Base-by-base conservation (phyloP, 192 early-diverging fungal genomes). In the Coemansia sp. region DNA sequence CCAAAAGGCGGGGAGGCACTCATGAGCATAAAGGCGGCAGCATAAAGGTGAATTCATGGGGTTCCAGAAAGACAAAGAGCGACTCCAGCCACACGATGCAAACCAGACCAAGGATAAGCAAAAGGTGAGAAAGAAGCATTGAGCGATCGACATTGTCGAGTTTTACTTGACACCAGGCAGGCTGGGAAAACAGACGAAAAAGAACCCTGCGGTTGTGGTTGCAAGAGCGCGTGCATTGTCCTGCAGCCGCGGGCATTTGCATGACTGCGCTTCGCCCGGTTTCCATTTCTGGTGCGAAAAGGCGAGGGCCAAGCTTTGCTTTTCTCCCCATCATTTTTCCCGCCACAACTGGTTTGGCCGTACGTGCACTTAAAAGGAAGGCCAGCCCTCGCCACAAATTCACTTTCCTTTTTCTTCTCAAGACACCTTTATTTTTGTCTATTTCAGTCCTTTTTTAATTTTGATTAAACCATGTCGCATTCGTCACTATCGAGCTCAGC, bases 401-500 rank as follows among this genome's bases (percentile, higher is more conserved):
- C 11, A 45, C 41, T n/a, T 45, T 35, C 31, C 41, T 45, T 45
- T 45, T n/a, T n/a, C 16, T 45, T 45, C 16, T 45, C 14, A 16
- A 16, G 11, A 45, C 14, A 45, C 41, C 14, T 45, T 35, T 45
- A n/a, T 45, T 45, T 45, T 45, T 41, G 11, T 45, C 41, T n/a
- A 16, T 45, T 45, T n/a, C 41, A 16, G 41, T 12, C 41, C 14
- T 41, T 16, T 41, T 4, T 45, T 45, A 45, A 16, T 45, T 16
- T 45, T n/a, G 41, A 45, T 45, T 45, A 45, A 45, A 45, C 9
- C 17, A 53, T 53, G 51, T 53, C 51, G 14, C 51, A 53, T 26
- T 53, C 51, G 21, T 53, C 51, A 9, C 19, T 53, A 12, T 68
- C 70, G 38, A 72, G 70, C 64, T 78, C 76, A 0, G 26, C 67